These are phyloP conservation scores for Agaricus subrufescens DNA, from an alignment of 768 basidiomycete genomes.

Conservation along the genomic window DNA sequence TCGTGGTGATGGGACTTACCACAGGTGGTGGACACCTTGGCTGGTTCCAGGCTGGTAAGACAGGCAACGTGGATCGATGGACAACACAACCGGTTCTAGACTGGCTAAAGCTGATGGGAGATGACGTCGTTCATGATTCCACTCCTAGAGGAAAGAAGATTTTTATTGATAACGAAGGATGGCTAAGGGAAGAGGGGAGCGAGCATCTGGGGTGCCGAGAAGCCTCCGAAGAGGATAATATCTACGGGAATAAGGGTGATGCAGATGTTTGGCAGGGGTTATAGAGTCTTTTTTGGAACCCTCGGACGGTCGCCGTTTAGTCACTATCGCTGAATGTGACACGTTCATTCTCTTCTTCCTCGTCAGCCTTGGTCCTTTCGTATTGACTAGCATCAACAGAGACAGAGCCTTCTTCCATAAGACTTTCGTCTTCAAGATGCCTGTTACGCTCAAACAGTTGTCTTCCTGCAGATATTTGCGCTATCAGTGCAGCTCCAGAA, in stretches of 20 bases:
- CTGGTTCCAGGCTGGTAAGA: slow-evolving; percentile 62
- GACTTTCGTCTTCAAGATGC: slow-evolving; percentile 72
- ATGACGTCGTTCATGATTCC: slow-evolving; percentile 39
- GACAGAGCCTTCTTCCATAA: slow-evolving; percentile 81
- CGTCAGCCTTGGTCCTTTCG: slow-evolving; percentile 55
- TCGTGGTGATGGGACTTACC: slow-evolving; percentile 59
- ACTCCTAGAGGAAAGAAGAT: slow-evolving; percentile 26
- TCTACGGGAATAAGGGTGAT: slow-evolving; percentile 50
- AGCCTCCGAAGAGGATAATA: slow-evolving; percentile 45
- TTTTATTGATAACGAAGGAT: slow-evolving; percentile 51
- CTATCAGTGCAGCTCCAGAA: neutral
- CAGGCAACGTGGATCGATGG: slow-evolving; percentile 50
- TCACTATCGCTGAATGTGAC: slow-evolving; percentile 88
- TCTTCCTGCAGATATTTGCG: slow-evolving; percentile 52
- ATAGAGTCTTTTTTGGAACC: slow-evolving; percentile 21
- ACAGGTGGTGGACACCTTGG: slow-evolving; percentile 73
- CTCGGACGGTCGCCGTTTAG: slow-evolving; percentile 27
- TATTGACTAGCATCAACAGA: slow-evolving; percentile 91
- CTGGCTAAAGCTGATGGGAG: slow-evolving; percentile 58
- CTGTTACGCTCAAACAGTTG: slow-evolving; percentile 88
- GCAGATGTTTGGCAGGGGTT: slow-evolving; percentile 59
- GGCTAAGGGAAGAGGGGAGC: slow-evolving; percentile 52
- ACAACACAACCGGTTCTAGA: slow-evolving; percentile 67
- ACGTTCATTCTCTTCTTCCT: slow-evolving; percentile 62
- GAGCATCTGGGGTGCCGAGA: slow-evolving; percentile 55